phyloP scores from a whole-genome alignment of 139 green algal genomes.

The Bryopsis sp. region DNA sequence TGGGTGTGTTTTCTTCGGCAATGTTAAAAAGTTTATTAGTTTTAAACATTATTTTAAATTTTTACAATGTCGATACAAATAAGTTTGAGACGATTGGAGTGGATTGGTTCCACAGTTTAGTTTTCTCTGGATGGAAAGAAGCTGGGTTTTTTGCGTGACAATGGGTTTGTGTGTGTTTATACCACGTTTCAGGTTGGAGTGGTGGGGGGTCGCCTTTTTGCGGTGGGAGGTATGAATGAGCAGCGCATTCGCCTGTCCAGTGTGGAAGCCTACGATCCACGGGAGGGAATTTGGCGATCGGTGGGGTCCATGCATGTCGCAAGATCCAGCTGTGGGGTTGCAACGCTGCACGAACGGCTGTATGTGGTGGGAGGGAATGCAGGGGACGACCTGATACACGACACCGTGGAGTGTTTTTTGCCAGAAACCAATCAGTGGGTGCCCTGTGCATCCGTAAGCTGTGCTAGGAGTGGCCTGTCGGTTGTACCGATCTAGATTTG shows the following conservation, averaged over 20 bases:
- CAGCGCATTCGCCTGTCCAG: conserved; percentile 28
- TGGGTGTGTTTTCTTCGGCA: too few species aligned
- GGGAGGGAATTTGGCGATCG: conserved; percentile 44
- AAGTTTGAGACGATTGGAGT: too few species aligned
- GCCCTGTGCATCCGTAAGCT: conserved; percentile 25
- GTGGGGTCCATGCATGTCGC: conserved; percentile 35
- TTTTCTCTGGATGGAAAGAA: too few species aligned
- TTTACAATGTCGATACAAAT: too few species aligned
- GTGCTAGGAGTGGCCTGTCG: conserved; percentile 39
- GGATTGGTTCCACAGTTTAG: too few species aligned
- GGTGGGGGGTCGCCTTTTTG: conserved; percentile 43
- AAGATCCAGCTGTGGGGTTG: conserved; percentile 39
- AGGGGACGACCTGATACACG: conserved; percentile 28
- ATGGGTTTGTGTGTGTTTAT: too few species aligned
- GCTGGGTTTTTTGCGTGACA: too few species aligned
- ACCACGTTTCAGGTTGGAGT: conserved; percentile 21
- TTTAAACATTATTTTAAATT: too few species aligned
- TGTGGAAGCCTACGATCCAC: conserved; percentile 52
- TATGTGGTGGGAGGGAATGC: conserved; percentile 46
- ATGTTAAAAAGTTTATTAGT: too few species aligned
- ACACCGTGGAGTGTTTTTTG: conserved; percentile 28
- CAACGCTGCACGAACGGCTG: conserved; percentile 36
- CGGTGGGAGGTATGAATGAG: conserved; percentile 48
- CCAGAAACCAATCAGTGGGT: conserved; percentile 32
- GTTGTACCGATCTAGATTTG: conserved; percentile 36